phyloP scores from a whole-genome alignment of 2,329 filamentous ascomycete species.

The Cucurbitaria berberidis region DNA sequence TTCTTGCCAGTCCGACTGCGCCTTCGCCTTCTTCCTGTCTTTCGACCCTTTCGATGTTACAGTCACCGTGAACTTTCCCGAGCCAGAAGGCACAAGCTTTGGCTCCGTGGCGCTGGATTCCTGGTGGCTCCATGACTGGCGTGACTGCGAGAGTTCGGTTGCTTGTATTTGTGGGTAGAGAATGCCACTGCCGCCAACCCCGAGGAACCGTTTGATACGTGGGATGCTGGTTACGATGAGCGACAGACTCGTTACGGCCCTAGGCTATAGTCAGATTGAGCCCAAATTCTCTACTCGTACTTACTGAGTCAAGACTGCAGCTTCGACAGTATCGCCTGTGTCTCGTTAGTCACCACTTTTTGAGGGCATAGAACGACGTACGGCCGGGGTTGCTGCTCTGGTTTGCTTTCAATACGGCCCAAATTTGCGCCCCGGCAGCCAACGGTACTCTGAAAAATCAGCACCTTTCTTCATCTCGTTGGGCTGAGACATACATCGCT shows the following conservation, averaged over 20 bases:
- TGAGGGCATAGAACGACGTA: conserved; percentile 1
- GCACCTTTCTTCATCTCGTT: background rate
- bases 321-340: conserved; percentile 17
- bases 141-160: conserved; percentile 16
- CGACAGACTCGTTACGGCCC: conserved; percentile 23
- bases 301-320: conserved; percentile 23
- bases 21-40: conserved; percentile 9
- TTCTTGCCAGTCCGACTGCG: conserved; percentile 15
- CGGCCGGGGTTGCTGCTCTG: conserved; percentile 15
- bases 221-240: conserved; percentile 25
- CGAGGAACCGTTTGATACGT: conserved; percentile 23
- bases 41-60: conserved; percentile 12
- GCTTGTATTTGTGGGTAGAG: conserved; percentile 19
- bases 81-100: conserved; percentile 19
- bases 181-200: conserved; percentile 19
- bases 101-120: conserved; percentile 1
- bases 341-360: conserved; percentile 5
- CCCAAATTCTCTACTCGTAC: background rate
- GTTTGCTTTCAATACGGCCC: conserved; percentile 14
- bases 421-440: conserved; percentile 18
- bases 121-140: conserved; percentile 1
- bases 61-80: conserved; percentile 21
- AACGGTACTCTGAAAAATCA: conserved; percentile 19
- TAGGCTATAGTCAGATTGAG: conserved; percentile 8
- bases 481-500: conserved; percentile 11